A percentile compares a stretch with the other conserved stretches of the same genome.
Evolutionary conservation across 2,329 filamentous ascomycete species (phyloP).

Genomic region (Dendryphion nanum): DNA sequence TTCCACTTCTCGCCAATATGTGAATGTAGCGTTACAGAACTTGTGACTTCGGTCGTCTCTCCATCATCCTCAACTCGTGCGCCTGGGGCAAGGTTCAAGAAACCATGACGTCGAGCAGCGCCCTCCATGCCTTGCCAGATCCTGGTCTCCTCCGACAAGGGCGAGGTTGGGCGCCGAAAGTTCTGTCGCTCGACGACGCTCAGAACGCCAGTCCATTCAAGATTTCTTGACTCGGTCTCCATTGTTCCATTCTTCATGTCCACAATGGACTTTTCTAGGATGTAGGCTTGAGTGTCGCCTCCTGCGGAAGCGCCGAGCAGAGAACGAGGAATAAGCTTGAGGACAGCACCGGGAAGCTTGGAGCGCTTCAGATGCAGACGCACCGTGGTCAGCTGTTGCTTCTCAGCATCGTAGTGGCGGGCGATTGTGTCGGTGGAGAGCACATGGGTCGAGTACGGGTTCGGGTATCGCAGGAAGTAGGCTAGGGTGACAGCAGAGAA

Average conservation of each 20-base stretch:
- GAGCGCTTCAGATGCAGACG: conserved; percentile 81
- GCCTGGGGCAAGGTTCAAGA: conserved; percentile 24
- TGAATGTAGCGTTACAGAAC: conserved; percentile 72
- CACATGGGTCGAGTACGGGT: conserved; percentile 80
- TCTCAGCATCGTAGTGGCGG: conserved; percentile 68
- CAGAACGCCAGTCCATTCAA: conserved; percentile 79
- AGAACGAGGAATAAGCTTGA: conserved; percentile 71
- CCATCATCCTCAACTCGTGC: conserved; percentile 27
- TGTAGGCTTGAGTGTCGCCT: conserved; percentile 71
- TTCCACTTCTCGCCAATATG: conserved; percentile 67
- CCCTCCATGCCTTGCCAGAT: conserved; percentile 31
- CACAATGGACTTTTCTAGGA: conserved; percentile 76
- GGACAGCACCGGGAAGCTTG: conserved; percentile 70
- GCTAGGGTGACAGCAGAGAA: conserved; percentile 84
- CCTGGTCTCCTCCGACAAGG: conserved; percentile 19
- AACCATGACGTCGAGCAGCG: conserved; percentile 30
- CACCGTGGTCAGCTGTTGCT: conserved; percentile 73
- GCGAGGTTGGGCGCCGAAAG: conserved; percentile 54
- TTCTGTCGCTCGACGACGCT: conserved; percentile 75
- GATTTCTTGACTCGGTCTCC: conserved; percentile 75
- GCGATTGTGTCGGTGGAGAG: conserved; percentile 80
- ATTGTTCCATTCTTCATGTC: conserved; percentile 81
- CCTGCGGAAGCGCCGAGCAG: conserved; percentile 59
- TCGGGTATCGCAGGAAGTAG: conserved; percentile 87
- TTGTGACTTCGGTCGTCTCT: conserved; percentile 64